Conservation (phyloP, 2,329 filamentous ascomycete genomes). For the Stachybotrys chartarum region DNA sequence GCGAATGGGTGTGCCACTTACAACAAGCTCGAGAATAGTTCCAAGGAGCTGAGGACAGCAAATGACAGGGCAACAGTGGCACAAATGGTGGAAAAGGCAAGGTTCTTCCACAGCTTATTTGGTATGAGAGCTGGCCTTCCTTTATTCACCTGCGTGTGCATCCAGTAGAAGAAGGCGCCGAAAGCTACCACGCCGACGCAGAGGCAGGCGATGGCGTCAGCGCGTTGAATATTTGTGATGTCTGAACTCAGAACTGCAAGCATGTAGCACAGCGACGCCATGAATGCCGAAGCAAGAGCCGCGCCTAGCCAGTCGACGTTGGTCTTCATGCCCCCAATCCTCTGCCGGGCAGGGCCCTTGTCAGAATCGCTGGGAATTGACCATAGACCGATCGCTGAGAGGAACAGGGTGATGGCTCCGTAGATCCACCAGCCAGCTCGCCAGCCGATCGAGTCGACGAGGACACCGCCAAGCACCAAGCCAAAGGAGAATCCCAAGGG, state of each 20-base stretch:
- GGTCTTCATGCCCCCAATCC: not conserved
- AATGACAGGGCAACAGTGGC: slow-evolving; percentile 33
- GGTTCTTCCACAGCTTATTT: slow-evolving; percentile 49
- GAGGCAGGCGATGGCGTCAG: slow-evolving; percentile 27
- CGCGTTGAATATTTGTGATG: slow-evolving; percentile 22
- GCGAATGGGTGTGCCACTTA: not conserved
- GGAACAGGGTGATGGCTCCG: slow-evolving; percentile 1
- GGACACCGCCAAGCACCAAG: slow-evolving; percentile 34
- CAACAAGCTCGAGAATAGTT: slow-evolving; percentile 10
- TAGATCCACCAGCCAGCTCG: slow-evolving; percentile 29
- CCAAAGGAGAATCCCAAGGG: slow-evolving; percentile 37
- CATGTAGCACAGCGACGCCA: slow-evolving; percentile 6
- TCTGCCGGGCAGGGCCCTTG: slow-evolving; percentile 10
- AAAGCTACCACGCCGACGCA: slow-evolving; percentile 29
- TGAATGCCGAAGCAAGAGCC: slow-evolving; percentile 4
- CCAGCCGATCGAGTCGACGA: slow-evolving; percentile 34
- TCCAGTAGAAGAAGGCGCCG: slow-evolving; percentile 42
- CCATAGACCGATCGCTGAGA: slow-evolving; percentile 22
- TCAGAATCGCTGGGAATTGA: slow-evolving; percentile 20
- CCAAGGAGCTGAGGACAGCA: slow-evolving; percentile 30
- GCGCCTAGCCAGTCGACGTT: slow-evolving; percentile 8
- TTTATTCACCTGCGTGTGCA: slow-evolving; percentile 33
- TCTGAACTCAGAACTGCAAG: slow-evolving; percentile 18
- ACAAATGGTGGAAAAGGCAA: slow-evolving; percentile 43
- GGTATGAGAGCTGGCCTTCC: slow-evolving; percentile 47